phyloP scores from a whole-genome alignment of 192 early-diverging fungal species.

The Coemansia sp. region DNA sequence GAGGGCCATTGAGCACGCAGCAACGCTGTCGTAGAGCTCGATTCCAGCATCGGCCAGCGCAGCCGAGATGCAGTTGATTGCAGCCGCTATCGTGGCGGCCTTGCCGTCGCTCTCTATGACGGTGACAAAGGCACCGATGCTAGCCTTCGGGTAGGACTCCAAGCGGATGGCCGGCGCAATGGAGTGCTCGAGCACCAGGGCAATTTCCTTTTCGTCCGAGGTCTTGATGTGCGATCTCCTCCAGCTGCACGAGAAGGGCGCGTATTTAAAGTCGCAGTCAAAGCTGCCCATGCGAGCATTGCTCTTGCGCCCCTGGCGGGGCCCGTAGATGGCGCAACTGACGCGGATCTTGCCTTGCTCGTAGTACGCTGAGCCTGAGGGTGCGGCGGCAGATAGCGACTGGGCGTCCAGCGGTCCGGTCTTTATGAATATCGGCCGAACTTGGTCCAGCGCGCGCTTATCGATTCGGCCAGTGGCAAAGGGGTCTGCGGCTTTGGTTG shows the following conservation, averaged over 20 bases:
- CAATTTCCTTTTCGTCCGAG: slow-evolving; percentile 52
- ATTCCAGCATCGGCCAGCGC: slow-evolving; percentile 55
- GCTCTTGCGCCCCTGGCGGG: slow-evolving; percentile 45
- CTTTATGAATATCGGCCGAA: slow-evolving; percentile 49
- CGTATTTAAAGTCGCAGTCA: slow-evolving; percentile 51
- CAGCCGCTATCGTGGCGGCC: slow-evolving; percentile 47
- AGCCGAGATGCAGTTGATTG: slow-evolving; percentile 55
- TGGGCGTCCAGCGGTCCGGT: slow-evolving; percentile 36
- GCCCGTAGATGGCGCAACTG: slow-evolving; percentile 54
- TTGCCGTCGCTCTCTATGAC: slow-evolving; percentile 57
- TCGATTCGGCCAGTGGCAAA: slow-evolving; percentile 23
- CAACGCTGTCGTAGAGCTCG: slow-evolving; percentile 53
- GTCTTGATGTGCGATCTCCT: slow-evolving; percentile 30
- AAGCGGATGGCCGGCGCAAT: slow-evolving; percentile 51
- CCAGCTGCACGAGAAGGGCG: slow-evolving; percentile 54
- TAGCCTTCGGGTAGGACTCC: slow-evolving; percentile 53
- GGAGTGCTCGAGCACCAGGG: slow-evolving; percentile 44
- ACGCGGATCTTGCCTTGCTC: slow-evolving; percentile 54
- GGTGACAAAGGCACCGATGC: slow-evolving; percentile 51
- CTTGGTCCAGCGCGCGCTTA: slow-evolving; percentile 32
- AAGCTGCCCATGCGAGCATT: slow-evolving; percentile 44
- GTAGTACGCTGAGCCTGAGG: slow-evolving; percentile 52
- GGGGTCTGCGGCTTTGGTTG: slow-evolving; percentile 1
- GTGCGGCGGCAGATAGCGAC: slow-evolving; percentile 22
- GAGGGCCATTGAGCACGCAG: slow-evolving; percentile 47